phyloP scores from a whole-genome alignment of 768 basidiomycete genomes.

The Amanita muscaria region DNA sequence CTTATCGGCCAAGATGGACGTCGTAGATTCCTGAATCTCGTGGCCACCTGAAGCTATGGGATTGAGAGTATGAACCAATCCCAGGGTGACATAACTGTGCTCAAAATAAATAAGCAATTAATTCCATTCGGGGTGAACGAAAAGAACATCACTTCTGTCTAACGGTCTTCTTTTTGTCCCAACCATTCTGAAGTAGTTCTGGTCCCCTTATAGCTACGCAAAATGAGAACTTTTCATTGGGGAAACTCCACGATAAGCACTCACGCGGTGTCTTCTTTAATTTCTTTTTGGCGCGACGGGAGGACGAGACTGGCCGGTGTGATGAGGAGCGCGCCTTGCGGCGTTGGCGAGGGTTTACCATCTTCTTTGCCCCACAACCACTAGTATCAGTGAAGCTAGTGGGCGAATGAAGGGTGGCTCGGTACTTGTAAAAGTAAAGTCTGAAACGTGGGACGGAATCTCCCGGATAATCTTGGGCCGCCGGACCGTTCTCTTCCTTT shows the following conservation, averaged over 20 bases:
- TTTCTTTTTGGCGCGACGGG: slow-evolving; percentile 64
- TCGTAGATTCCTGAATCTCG: slow-evolving; percentile 28
- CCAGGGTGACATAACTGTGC: slow-evolving; percentile 65
- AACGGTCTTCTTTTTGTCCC: slow-evolving; percentile 84
- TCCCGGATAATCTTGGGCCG: no score
- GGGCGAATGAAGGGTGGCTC: not conserved
- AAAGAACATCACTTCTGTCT: slow-evolving; percentile 65
- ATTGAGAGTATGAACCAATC: slow-evolving; percentile 61
- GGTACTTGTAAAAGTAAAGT: not conserved
- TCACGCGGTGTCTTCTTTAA: slow-evolving; percentile 72
- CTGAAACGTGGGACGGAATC: no score
- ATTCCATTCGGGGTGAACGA: not conserved
- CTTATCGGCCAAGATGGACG: slow-evolving; percentile 8
- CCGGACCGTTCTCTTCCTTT: slow-evolving; percentile 3
- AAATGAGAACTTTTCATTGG: slow-evolving; percentile 10
- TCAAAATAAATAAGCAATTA: slow-evolving; percentile 1
- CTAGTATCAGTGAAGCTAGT: not conserved
- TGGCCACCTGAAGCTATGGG: slow-evolving; percentile 62
- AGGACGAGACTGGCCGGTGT: slow-evolving; percentile 67
- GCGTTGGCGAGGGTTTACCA: slow-evolving; percentile 94
- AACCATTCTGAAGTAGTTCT: slow-evolving; percentile 70
- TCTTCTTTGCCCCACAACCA: slow-evolving; percentile 19
- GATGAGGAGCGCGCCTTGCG: slow-evolving; percentile 74
- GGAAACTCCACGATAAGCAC: slow-evolving; percentile 14
- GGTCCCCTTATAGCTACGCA: slow-evolving; percentile 69